Evolutionary conservation across 1,139 yeast species (phyloP).

Genomic region (Debaryomyces fabryi): DNA sequence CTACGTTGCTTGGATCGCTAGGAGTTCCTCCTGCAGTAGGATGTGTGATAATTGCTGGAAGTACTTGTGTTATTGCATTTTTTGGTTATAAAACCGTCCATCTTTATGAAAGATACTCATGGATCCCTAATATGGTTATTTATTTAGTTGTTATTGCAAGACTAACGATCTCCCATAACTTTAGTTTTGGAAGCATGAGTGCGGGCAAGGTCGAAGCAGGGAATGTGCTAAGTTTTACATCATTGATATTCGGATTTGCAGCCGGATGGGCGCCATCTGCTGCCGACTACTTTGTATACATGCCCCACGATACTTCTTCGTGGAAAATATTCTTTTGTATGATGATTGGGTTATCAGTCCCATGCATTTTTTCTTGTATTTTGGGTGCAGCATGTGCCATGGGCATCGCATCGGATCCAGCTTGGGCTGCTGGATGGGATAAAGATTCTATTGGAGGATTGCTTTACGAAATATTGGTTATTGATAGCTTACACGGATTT

Average conservation of each 20-base stretch:
- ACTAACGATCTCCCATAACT: slow-evolving; percentile 25
- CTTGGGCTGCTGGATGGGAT: slow-evolving; percentile 23
- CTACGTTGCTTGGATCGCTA: slow-evolving; percentile 22
- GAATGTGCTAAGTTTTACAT: slow-evolving; percentile 28
- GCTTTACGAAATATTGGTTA: slow-evolving; percentile 31
- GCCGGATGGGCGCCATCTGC: slow-evolving; percentile 33
- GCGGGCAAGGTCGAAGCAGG: slow-evolving; percentile 44
- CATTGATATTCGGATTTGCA: slow-evolving; percentile 32
- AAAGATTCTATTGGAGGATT: slow-evolving; percentile 33
- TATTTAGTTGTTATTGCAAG: slow-evolving; percentile 31
- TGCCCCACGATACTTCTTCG: slow-evolving; percentile 26
- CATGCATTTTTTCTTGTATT: slow-evolving; percentile 28
- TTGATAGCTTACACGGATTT: slow-evolving; percentile 31
- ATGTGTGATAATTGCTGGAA: slow-evolving; percentile 31
- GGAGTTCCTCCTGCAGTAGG: slow-evolving; percentile 39
- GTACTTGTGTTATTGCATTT: slow-evolving; percentile 29
- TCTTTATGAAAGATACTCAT: slow-evolving; percentile 29
- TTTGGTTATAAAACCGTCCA: slow-evolving; percentile 35
- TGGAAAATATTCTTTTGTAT: slow-evolving; percentile 30
- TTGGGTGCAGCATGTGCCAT: slow-evolving; percentile 37
- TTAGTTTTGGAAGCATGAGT: slow-evolving; percentile 32
- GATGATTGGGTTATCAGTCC: slow-evolving; percentile 31
- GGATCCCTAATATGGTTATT: slow-evolving; percentile 32
- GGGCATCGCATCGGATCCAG: slow-evolving; percentile 22
- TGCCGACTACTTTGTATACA: slow-evolving; percentile 31